Conservation (phyloP, 2,329 filamentous ascomycete species). For the Ilyonectria robusta region DNA sequence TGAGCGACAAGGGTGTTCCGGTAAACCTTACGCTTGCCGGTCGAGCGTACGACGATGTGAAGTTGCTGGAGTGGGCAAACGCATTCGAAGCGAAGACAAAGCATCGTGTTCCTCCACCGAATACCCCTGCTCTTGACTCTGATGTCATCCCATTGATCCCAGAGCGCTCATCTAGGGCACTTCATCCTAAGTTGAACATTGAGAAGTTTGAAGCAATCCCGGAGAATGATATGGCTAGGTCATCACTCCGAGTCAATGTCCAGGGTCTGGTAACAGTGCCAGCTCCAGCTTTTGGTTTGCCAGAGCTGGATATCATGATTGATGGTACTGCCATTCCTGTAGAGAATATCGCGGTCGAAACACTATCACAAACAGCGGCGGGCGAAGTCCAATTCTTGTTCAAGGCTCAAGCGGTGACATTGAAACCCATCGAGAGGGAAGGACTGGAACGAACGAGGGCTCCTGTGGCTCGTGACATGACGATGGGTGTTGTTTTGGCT, state of each 20-base stretch:
- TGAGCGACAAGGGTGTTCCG: constrained; percentile 63
- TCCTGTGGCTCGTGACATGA: constrained; percentile 24
- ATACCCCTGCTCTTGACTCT: constrained; percentile 30
- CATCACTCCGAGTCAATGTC: background rate
- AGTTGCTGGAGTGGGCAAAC: constrained; percentile 44
- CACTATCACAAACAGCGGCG: background rate
- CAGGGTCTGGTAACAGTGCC: background rate
- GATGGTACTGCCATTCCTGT: background rate
- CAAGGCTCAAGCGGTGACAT: background rate
- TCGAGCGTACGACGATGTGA: constrained; percentile 61
- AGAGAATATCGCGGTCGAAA: background rate
- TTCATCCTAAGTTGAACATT: background rate
- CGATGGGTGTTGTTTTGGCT: constrained; percentile 23
- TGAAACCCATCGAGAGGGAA: constrained; percentile 12
- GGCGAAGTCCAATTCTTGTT: constrained; percentile 7
- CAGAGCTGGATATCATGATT: constrained; percentile 15
- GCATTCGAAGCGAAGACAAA: constrained; percentile 37
- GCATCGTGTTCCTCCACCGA: constrained; percentile 19
- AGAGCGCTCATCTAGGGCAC: background rate
- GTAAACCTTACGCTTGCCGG: constrained; percentile 67
- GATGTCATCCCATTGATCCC: constrained; percentile 6
- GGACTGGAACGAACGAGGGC: constrained; percentile 13
- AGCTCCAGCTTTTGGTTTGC: background rate
- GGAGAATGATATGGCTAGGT: background rate
- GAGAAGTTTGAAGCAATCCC: constrained; percentile 2